Evolutionary conservation across 2,329 filamentous ascomycete species (phyloP).

Genomic region (Sporothrix inflata): DNA sequence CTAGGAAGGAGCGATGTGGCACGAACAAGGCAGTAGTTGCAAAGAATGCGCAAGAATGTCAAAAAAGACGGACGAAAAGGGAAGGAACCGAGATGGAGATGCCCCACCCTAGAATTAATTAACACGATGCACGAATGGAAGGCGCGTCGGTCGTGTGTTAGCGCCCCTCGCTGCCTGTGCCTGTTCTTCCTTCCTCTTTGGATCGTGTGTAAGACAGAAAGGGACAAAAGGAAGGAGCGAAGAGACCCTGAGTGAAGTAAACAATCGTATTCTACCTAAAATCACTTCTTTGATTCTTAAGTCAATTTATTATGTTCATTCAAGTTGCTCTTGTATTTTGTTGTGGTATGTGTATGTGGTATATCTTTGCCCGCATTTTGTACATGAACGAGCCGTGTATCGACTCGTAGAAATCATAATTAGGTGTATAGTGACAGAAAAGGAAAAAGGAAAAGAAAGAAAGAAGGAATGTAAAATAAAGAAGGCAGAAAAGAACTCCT

Average conservation of each 20-base stretch:
- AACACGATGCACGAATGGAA: constrained; percentile 1
- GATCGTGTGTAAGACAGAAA: too few relatives aligned
- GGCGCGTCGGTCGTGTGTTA: constrained; percentile 8
- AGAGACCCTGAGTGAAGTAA: too few relatives aligned
- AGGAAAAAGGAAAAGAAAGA: neutral
- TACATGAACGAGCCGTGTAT: constrained; percentile 5
- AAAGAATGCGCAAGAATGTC: neutral
- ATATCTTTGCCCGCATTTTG: constrained; percentile 13
- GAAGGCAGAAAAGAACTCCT: neutral
- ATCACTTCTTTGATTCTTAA: too few relatives aligned
- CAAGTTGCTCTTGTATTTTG: neutral
- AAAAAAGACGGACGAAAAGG: neutral
- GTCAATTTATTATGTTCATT: too few relatives aligned
- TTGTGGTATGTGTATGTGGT: constrained; percentile 4
- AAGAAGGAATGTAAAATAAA: neutral
- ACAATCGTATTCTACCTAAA: too few relatives aligned
- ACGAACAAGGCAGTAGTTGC: neutral
- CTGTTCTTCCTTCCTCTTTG: too few relatives aligned
- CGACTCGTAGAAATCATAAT: neutral
- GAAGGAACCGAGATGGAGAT: neutral
- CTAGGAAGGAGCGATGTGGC: neutral
- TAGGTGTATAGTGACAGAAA: neutral
- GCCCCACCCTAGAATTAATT: constrained; percentile 1
- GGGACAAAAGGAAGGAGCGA: too few relatives aligned
- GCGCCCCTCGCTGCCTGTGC: too few relatives aligned